Conservation (phyloP, 1,139 yeast genomes). For the Geotrichum fermentans region DNA sequence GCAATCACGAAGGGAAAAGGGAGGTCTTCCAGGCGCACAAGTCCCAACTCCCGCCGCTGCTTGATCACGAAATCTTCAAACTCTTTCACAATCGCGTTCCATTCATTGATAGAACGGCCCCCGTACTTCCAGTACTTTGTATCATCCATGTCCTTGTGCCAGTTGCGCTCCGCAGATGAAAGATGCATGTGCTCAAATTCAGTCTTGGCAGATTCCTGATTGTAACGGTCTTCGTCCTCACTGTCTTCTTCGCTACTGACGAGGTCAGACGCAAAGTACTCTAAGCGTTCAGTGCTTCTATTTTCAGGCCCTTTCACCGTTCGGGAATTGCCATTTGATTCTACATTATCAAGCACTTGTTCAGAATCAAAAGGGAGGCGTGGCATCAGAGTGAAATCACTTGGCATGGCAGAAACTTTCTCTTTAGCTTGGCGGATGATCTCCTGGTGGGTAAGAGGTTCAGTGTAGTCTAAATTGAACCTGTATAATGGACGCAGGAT, state of each 20-base stretch:
- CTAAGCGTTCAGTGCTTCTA: neutral
- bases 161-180: neutral
- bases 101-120: conserved; percentile 64
- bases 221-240: conserved; percentile 10
- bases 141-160: conserved; percentile 22
- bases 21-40: conserved; percentile 32
- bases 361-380: neutral
- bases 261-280: neutral
- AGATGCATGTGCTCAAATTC: conserved; percentile 12
- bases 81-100: conserved; percentile 53
- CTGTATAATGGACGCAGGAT: conserved; percentile 28
- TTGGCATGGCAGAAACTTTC: neutral
- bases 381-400: neutral
- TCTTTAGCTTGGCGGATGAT: neutral
- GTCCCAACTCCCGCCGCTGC: conserved; percentile 30
- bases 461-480: conserved; percentile 30
- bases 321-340: too few species aligned
- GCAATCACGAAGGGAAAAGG: conserved; percentile 45
- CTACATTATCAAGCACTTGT: too few species aligned
- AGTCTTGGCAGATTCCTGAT: too few species aligned
- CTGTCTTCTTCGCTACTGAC: conserved; percentile 8
- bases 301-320: neutral
- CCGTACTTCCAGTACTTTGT: conserved; percentile 41
- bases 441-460: conserved; percentile 22
- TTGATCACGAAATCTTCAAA: conserved; percentile 51